Evolutionary conservation across 2,329 filamentous ascomycete genomes (phyloP).

Genomic region (Trichoderma simmonsii): DNA sequence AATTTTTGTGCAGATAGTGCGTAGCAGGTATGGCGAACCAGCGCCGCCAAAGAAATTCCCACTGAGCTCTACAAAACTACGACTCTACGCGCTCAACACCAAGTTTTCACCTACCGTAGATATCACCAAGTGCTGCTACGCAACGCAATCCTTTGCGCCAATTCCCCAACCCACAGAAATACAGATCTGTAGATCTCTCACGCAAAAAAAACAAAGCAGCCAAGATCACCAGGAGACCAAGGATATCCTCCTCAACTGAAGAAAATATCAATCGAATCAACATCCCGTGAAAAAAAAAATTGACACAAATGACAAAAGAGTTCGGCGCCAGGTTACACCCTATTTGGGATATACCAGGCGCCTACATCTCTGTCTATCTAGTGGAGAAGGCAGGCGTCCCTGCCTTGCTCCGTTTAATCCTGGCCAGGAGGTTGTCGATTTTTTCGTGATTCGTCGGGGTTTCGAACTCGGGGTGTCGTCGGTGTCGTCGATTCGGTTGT

Average conservation of each 20-base stretch:
- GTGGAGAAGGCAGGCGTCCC: not conserved
- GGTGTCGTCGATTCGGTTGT: not conserved
- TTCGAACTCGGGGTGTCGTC: slow-evolving; percentile 5
- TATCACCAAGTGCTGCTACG: not conserved
- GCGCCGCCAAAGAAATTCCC: not conserved
- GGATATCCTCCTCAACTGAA: not conserved
- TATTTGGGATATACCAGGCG: not conserved
- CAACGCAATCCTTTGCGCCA: not conserved
- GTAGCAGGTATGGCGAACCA: not conserved
- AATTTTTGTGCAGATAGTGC: not conserved
- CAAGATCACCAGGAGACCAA: not conserved
- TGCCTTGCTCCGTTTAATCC: not conserved
- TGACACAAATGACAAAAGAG: slow-evolving; percentile 27
- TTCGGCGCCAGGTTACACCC: slow-evolving; percentile 24
- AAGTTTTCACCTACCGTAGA: not conserved
- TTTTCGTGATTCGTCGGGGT: not conserved
- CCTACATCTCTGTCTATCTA: slow-evolving; percentile 29
- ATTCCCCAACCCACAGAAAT: not conserved
- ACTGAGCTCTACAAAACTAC: not conserved
- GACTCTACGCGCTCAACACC: not conserved
- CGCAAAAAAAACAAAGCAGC: not conserved
- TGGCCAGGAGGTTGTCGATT: not conserved
- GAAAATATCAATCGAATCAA: not conserved
- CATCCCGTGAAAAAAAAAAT: not conserved
- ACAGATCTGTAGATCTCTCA: not conserved